Base-by-base conservation (phyloP, 495 filamentous ascomycete species). In the Sporormia fimetaria region DNA sequence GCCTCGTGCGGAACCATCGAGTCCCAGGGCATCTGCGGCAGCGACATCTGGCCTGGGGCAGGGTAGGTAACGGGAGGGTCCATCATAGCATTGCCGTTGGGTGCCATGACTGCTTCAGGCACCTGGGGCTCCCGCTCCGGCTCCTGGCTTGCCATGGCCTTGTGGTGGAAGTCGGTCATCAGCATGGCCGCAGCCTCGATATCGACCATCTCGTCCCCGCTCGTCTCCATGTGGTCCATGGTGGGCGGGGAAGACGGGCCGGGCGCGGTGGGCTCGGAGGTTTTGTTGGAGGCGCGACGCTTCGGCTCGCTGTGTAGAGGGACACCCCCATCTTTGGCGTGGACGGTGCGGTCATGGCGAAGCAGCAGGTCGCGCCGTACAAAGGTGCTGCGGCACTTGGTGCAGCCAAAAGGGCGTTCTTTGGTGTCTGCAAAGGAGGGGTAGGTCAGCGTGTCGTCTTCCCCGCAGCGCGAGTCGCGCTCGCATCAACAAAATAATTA, bases 171-270 rank as follows among this genome's bases (percentile, higher is more conserved):
- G 65, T 96, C 85, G 59, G 92, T 90, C 73, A 98, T 90, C 69
- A 98, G 77, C 83, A 94, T 94, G 50, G 92, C 90, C 56, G 90
- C 90, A 57, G 87, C 88, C 74, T 98, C 90, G 62, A 95, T 77
- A 67, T 95, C 88, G 60, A 93, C 83, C 72, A 90, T 83, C 61
- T 83, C 86, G 61, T 98, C 90, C 66, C 77, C 85, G 66, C 80
- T 84, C 48, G 82, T 85, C 64, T 94, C 87, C 45, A 94, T 84
- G 62, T 95, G 87, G 66, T 96, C 90, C 55, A 96, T 67, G 22
- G 86, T 80, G 21, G 84, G 79, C 17, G 86, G 75, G 55, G 96
- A 90, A 38, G 83, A 71, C 6, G 83, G 75, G n/a, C 71, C 69
- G 32, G 78, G 62, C 27, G 69, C 63, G 41, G 80, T 68, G 27